A percentile compares a stretch with the other conserved stretches of the same genome.
Conservation (phyloP, 768 basidiomycete genomes). For the Xerocomellus amylosporus region DNA sequence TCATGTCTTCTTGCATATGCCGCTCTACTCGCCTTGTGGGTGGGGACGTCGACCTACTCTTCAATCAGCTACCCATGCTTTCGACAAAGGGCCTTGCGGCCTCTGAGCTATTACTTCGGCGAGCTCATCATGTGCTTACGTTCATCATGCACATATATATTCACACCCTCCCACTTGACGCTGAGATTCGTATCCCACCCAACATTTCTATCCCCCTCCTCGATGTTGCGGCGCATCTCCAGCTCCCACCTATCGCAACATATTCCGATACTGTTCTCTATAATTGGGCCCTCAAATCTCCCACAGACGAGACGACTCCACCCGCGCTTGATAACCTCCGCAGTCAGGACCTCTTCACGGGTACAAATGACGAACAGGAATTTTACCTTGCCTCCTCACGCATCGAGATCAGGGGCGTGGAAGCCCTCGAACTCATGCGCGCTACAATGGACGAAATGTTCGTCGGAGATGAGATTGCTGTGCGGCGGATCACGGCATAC, state of each 20-base stretch:
- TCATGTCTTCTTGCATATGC: neutral
- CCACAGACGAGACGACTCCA: slow-evolving; percentile 25
- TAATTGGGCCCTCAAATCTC: slow-evolving; percentile 58
- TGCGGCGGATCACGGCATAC: slow-evolving; percentile 61
- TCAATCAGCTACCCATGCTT: slow-evolving; percentile 53
- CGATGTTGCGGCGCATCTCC: slow-evolving; percentile 63
- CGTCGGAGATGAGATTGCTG: slow-evolving; percentile 64
- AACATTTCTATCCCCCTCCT: slow-evolving; percentile 74
- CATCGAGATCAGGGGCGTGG: slow-evolving; percentile 83
- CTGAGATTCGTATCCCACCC: slow-evolving; percentile 61
- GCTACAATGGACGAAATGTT: slow-evolving; percentile 85
- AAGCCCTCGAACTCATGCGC: slow-evolving; percentile 83
- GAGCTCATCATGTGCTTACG: slow-evolving; percentile 71
- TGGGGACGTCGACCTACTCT: neutral
- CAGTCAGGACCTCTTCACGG: slow-evolving; percentile 70
- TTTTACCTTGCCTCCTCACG: slow-evolving; percentile 86
- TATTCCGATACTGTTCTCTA: slow-evolving; percentile 92
- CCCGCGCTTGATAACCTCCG: slow-evolving; percentile 58
- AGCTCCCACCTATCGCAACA: slow-evolving; percentile 84
- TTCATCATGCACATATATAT: slow-evolving; percentile 79
- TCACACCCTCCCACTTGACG: slow-evolving; percentile 54
- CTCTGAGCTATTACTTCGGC: slow-evolving; percentile 57
- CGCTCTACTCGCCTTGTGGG: neutral
- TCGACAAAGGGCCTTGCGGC: slow-evolving; percentile 42
- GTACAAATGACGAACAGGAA: slow-evolving; percentile 74